Evolutionary conservation across 768 basidiomycete species (phyloP).

Genomic region (Nidularia pulvinata): DNA sequence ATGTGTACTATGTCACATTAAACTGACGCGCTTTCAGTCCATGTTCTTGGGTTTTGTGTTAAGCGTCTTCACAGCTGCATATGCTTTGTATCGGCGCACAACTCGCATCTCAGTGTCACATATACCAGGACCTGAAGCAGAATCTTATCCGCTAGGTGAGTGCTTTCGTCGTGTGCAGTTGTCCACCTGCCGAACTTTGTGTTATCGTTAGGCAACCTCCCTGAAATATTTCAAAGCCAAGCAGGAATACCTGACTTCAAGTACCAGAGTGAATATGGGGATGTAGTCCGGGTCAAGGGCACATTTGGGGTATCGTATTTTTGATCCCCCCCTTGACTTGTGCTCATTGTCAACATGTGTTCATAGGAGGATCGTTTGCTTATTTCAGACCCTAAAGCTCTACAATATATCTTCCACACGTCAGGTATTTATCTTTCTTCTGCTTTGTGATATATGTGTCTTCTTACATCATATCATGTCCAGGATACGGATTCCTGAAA

Average conservation of each 20-base stretch:
- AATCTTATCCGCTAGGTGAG: constrained; percentile 48
- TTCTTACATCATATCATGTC: constrained; percentile 1
- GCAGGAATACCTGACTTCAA: constrained; percentile 52
- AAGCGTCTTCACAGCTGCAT: constrained; percentile 13
- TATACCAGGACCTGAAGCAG: constrained; percentile 46
- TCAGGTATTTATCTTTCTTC: constrained; percentile 27
- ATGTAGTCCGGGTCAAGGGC: constrained; percentile 49
- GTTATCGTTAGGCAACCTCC: constrained; percentile 39
- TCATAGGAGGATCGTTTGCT: constrained; percentile 50
- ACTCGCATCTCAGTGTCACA: constrained; percentile 39
- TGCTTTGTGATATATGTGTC: background rate
- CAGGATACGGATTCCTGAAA: constrained; percentile 55
- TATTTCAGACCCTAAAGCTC: constrained; percentile 55
- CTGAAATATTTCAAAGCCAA: constrained; percentile 49
- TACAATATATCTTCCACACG: constrained; percentile 58
- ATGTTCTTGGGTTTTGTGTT: constrained; percentile 8
- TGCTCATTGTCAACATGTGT: background rate
- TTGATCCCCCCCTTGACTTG: background rate
- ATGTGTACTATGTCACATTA: too few relatives aligned
- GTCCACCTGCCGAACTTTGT: background rate
- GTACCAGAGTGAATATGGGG: constrained; percentile 47
- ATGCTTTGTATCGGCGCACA: constrained; percentile 27
- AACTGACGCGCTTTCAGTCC: constrained; percentile 4
- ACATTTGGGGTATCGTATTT: constrained; percentile 42
- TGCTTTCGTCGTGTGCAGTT: background rate